Base-by-base conservation (phyloP, 2,329 filamentous ascomycete genomes). In the Diaporthe sp. region DNA sequence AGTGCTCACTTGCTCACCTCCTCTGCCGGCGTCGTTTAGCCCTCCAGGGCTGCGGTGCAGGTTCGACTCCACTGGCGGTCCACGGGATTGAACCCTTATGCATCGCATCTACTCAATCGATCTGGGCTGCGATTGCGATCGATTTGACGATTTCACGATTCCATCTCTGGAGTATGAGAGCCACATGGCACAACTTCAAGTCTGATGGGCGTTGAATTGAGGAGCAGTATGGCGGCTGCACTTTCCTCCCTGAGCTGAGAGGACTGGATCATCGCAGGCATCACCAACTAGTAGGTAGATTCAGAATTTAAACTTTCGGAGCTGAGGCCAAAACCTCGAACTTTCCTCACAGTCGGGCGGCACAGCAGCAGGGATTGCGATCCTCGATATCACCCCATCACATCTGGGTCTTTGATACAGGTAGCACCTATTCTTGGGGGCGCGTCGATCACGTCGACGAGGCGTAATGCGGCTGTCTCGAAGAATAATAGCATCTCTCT, bases 291-390 rank as follows among this genome's bases (percentile, higher is more conserved):
- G n/a, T 6, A 7, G 9, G 61, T n/a, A 42, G 42, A 25, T 65
- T 35, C 42, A 44, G 37, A 63, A 47, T 65, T 50, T 65, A 65
- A 44, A 50, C 39, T 66, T 51, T 66, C 63, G 63, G 44, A n/a
- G 63, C 44, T 66, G 44, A 66, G 19, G 30, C 10, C 61, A 37
- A 50, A 51, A 37, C 30, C 44, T 19, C 35, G 44, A 66, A 66
- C 63, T 66, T 66, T 66, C 63, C 63, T 66, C 44, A 51, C 44
- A 37, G 63, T 66, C 63, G 63, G 63, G 63, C 44, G 35, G 39
- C 63, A 51, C 63, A 5, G 15, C 30, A 6, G 22, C 61, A 66
- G 61, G 61, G 61, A 66, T 66, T 25, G 19, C 30, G 30, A 37
- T 66, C 44, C 61, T n/a, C 59, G 19, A 66, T 27, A 51, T 37